Base-by-base conservation (phyloP, 208 protist genomes). In the Phytomonas serpens region DNA sequence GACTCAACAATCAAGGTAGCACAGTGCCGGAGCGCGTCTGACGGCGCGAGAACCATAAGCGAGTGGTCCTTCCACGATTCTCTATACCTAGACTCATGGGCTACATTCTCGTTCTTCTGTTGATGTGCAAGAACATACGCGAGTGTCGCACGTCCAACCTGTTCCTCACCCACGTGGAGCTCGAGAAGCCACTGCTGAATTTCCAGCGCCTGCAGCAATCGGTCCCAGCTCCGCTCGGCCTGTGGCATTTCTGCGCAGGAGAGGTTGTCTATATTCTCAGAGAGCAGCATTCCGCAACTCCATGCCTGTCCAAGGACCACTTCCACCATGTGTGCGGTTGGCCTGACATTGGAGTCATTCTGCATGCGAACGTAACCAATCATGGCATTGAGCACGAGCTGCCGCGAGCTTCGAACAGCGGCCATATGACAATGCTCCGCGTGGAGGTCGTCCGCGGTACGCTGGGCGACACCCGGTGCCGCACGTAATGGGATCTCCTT, bases 91-190 rank as follows among this genome's bases (percentile, higher is more conserved):
- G 47, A 77, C 19, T 82, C 68, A 36, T 73, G 66, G 23, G 69
- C 77, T 33, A 33, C 68, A 47, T 64, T 75, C 47, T 92, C 86
- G 68, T 92, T 82, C 67, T 77, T 85, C 66, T 89, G 72, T 73
- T 91, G 79, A 69, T 92, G 83, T 14, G 91, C 89, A 57, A 95
- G 78, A 64, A 92, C 79, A 80, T 96, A 96, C 30, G 88, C 89
- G 57, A 94, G 89, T n/a, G 90, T 92, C 32, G 88, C 86, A 52
- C 88, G 85, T 51, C 91, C 93, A 4, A 95, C 89, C 74, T 94
- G 88, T 74, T 97, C 90, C 80, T 97, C 90, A 34, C 93, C 90
- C n/a, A 93, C 82, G 72, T 94, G 93, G 64, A 97, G 81, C 69
- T 86, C 82, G 37, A 95, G 77, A 11, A 97, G 65, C 89, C 89